A percentile compares a stretch with the other conserved stretches of the same genome.
Conservation (phyloP, 441 rosid species). For the Gossypium gossypioides region DNA sequence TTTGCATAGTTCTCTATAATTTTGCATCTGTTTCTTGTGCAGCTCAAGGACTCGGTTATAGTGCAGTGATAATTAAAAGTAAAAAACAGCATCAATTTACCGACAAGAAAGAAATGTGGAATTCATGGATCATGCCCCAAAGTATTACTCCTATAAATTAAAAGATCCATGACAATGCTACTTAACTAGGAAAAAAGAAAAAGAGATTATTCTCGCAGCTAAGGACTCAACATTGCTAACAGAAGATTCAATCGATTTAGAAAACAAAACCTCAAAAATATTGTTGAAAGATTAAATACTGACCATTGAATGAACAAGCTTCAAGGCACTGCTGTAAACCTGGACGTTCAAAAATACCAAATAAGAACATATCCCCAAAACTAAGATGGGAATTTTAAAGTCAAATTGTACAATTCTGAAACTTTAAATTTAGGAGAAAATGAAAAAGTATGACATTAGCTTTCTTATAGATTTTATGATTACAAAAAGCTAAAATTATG, state of each 20-base stretch:
- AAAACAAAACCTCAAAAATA: neutral
- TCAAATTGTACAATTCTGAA: neutral
- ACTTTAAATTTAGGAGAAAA: neutral
- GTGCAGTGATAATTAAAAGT: neutral
- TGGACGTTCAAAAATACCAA: conserved; percentile 21
- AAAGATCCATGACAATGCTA: neutral
- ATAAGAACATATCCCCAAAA: conserved; percentile 3
- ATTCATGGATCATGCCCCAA: neutral
- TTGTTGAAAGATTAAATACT: conserved; percentile 21
- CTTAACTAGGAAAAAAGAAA: neutral
- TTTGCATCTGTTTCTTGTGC: no score
- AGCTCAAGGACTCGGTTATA: neutral
- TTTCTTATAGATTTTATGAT: neutral
- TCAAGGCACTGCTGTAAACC: conserved; percentile 97
- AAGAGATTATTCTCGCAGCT: neutral
- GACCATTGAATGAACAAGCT: conserved; percentile 91
- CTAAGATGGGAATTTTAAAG: neutral
- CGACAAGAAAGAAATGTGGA: neutral
- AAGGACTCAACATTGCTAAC: neutral
- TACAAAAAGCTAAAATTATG: neutral
- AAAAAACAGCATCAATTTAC: neutral
- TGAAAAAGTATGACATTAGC: neutral
- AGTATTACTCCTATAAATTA: neutral
- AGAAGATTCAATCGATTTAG: neutral
- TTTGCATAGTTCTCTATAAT: no score